phyloP scores from a whole-genome alignment of 768 basidiomycete genomes.

The Strobilomyces dryophilus region DNA sequence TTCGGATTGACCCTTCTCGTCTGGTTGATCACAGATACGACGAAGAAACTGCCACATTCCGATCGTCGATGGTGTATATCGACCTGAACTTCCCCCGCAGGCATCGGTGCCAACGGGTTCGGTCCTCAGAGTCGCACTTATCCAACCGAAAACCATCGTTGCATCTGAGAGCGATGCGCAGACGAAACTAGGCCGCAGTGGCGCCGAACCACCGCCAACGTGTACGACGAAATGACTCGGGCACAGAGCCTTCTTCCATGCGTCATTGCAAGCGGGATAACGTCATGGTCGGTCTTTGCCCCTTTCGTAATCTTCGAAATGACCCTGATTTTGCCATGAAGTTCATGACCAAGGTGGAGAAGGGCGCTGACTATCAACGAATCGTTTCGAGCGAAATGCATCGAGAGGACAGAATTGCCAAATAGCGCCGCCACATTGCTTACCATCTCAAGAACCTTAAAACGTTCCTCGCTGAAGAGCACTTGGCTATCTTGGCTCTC shows the following conservation, averaged over 20 bases:
- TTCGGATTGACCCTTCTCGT: slow-evolving; percentile 9
- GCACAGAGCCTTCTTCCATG: slow-evolving; percentile 30
- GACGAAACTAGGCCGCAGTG: slow-evolving; percentile 17
- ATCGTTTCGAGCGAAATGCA: slow-evolving; percentile 42
- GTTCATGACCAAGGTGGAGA: slow-evolving; percentile 42
- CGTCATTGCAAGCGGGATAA: slow-evolving; percentile 36
- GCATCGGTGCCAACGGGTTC: slow-evolving; percentile 2
- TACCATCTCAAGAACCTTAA: slow-evolving; percentile 9
- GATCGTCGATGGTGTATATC: slow-evolving; percentile 34
- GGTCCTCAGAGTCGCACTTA: slow-evolving; percentile 34
- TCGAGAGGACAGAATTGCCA: slow-evolving; percentile 40
- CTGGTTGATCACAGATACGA: slow-evolving; percentile 35
- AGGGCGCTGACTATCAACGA: slow-evolving; percentile 40
- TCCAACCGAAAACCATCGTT: slow-evolving; percentile 23
- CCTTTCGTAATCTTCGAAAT: not conserved
- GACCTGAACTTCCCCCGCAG: not conserved
- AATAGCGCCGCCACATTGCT: not conserved
- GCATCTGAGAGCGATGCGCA: slow-evolving; percentile 8
- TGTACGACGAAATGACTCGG: slow-evolving; percentile 25
- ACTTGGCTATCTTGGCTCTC: slow-evolving; percentile 34
- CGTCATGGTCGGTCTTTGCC: slow-evolving; percentile 23
- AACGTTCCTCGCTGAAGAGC: slow-evolving; percentile 50
- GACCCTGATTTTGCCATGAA: slow-evolving; percentile 16
- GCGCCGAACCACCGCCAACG: slow-evolving; percentile 31
- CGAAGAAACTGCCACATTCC: slow-evolving; percentile 35